These are phyloP conservation scores for Antrodiella citrinella DNA, from an alignment of 768 basidiomycete genomes.

Conservation along the genomic window DNA sequence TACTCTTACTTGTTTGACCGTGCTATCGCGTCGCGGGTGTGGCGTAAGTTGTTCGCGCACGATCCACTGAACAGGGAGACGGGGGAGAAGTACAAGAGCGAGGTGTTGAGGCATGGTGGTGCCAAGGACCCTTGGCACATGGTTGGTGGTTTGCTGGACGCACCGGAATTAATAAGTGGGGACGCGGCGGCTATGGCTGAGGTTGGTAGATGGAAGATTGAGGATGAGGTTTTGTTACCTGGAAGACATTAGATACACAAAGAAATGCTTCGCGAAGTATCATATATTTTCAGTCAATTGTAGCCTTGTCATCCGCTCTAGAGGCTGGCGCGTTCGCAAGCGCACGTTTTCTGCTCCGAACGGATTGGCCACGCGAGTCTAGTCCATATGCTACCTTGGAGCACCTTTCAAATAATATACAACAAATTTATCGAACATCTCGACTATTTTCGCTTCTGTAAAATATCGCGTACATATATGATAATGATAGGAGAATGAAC, in stretches of 20 bases:
- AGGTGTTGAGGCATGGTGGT: conserved; percentile 76
- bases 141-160: conserved; percentile 63
- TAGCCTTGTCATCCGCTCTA: too few species aligned
- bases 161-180: conserved; percentile 59
- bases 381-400: too few species aligned
- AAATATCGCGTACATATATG: too few species aligned
- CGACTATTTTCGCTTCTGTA: too few species aligned
- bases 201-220: conserved; percentile 85
- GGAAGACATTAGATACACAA: conserved; percentile 42
- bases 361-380: too few species aligned
- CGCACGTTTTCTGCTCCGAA: too few species aligned
- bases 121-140: conserved; percentile 92
- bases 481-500: too few species aligned
- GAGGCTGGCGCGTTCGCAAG: too few species aligned
- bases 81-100: conserved; percentile 76
- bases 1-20: conserved; percentile 97
- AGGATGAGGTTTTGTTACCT: conserved; percentile 56
- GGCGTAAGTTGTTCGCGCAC: conserved; percentile 61
- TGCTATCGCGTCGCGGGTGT: conserved; percentile 91
- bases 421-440: too few species aligned
- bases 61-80: conserved; percentile 63
- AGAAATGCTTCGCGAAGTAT: not conserved
- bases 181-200: conserved; percentile 80
- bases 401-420: too few species aligned
- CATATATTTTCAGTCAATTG: not conserved